Conservation (phyloP, 78 protist species). For the Bodo saltans region DNA sequence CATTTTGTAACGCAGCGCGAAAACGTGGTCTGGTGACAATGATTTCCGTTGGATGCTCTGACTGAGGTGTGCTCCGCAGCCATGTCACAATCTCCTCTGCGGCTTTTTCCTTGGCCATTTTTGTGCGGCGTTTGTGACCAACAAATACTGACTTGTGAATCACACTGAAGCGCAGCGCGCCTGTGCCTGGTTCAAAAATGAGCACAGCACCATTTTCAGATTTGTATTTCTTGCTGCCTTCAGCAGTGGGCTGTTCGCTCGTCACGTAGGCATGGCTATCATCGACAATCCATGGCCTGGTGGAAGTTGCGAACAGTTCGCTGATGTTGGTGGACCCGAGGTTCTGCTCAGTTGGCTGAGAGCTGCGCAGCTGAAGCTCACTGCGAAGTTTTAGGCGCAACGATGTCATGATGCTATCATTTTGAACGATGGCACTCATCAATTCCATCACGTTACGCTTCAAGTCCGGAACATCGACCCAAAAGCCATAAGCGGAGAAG, state of each 20-base stretch:
- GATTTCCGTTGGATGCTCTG: conserved; percentile 99
- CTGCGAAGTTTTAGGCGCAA: conserved; percentile 98
- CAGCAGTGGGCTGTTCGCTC: conserved; percentile 95
- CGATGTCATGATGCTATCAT: conserved; percentile 94
- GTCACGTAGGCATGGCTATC: conserved; percentile 99
- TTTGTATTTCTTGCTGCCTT: conserved; percentile 87
- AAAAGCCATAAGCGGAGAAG: conserved; percentile 92
- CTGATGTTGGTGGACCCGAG: conserved; percentile 88
- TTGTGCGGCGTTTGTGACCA: conserved; percentile 98
- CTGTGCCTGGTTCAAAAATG: conserved; percentile 99
- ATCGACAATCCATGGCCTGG: conserved; percentile 96
- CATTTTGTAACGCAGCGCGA: conserved; percentile 84
- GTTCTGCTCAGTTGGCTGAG: conserved; percentile 77
- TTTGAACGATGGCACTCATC: conserved; percentile 87
- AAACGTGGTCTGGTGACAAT: conserved; percentile 96
- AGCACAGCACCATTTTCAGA: conserved; percentile 99
- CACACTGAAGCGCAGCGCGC: conserved; percentile 96
- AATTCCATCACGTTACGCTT: conserved; percentile 79
- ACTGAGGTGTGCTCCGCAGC: conserved; percentile 96
- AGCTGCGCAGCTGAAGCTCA: conserved; percentile 95
- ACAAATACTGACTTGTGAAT: conserved; percentile 99
- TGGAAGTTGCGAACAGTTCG: conserved; percentile 94
- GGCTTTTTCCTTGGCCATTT: conserved; percentile 97
- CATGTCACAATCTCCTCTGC: conserved; percentile 98
- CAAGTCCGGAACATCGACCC: conserved; percentile 97